A percentile compares a stretch with the other conserved stretches of the same genome.
Evolutionary conservation across 495 filamentous ascomycete genomes (phyloP).

Genomic region (Neurospora sp.): DNA sequence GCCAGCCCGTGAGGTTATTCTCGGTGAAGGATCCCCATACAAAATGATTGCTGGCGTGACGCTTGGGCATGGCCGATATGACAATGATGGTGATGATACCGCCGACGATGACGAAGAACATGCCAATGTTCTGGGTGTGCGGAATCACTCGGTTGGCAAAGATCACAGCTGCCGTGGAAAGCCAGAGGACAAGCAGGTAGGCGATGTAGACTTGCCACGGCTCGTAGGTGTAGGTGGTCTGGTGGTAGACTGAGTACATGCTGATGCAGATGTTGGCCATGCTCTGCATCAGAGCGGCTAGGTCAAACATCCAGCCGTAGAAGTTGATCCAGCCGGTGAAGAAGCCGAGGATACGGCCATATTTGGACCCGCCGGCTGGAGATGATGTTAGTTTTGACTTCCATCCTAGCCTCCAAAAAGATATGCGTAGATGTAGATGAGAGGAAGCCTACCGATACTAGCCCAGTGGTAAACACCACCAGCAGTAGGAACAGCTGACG

Average conservation of each 20-base stretch:
- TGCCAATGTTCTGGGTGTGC: slow-evolving; percentile 52
- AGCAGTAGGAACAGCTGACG: slow-evolving; percentile 68
- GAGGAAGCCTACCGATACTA: slow-evolving; percentile 37
- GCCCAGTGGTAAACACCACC: slow-evolving; percentile 89
- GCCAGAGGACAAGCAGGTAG: slow-evolving; percentile 59
- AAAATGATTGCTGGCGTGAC: slow-evolving; percentile 45
- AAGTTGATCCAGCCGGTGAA: slow-evolving; percentile 77
- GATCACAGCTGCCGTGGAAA: slow-evolving; percentile 51
- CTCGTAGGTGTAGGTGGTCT: slow-evolving; percentile 44
- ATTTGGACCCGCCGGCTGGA: slow-evolving; percentile 48
- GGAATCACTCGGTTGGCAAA: slow-evolving; percentile 63
- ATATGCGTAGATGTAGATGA: not conserved
- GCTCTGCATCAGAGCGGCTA: slow-evolving; percentile 59
- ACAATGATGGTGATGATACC: slow-evolving; percentile 64
- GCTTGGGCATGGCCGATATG: slow-evolving; percentile 61
- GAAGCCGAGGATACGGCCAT: slow-evolving; percentile 61
- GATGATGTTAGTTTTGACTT: not conserved
- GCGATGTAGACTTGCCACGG: slow-evolving; percentile 70
- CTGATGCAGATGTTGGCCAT: slow-evolving; percentile 56
- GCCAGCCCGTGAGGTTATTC: slow-evolving; percentile 60
- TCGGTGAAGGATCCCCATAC: slow-evolving; percentile 52
- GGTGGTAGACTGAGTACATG: slow-evolving; percentile 65
- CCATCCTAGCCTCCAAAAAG: not conserved
- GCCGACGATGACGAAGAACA: slow-evolving; percentile 60
- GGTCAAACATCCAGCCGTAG: slow-evolving; percentile 61